Base-by-base conservation (phyloP, 2,329 filamentous ascomycete genomes). In the Plenodomus biglobosus region DNA sequence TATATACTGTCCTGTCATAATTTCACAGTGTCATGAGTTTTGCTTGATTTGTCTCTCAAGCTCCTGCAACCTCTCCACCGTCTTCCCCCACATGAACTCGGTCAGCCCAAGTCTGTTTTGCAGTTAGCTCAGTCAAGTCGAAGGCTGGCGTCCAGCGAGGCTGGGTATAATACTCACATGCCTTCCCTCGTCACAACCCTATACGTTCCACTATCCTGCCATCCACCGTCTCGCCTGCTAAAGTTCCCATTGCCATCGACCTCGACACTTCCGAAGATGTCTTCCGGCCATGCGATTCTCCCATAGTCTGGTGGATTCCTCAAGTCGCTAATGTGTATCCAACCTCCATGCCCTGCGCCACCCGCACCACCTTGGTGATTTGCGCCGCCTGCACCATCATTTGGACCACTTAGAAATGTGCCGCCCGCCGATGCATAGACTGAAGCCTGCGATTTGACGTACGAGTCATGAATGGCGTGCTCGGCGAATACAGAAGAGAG, bases 181-280 rank as follows among this genome's bases (percentile, higher is more conserved):
- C 83, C 83, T 61, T 85, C 81, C 21, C 78, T 74, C 19, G 83
- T 86, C 15, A 83, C 71, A 36, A 83, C 69, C 42, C 83, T 72
- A 73, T 85, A 85, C n/a, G 82, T 85, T 18, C 81, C 83, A 65
- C 79, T 82, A 22, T 76, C 69, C 67, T 85, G 82, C 71, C 84
- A 85, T 42, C 78, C 78, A 10, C 83, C 83, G 21, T 48, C 77
- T 75, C 40, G 76, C 38, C 78, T 80, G 16, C 80, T 77, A 65
- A 85, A 84, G n/a, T 73, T 69, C 1, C 83, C 83, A 16, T 76
- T 55, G 0, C 74, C 75, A 68, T 85, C 82, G 3, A 86, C 79
- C 66, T 86, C 83, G 19, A 86, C 62, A 56, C 82, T 85, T 13
- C 83, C 83, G 61, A 86, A 82, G 41, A 86, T 86, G 68, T 86